Base-by-base conservation (phyloP, 371 early-diverging fungal genomes). In the Globomyces sp. region DNA sequence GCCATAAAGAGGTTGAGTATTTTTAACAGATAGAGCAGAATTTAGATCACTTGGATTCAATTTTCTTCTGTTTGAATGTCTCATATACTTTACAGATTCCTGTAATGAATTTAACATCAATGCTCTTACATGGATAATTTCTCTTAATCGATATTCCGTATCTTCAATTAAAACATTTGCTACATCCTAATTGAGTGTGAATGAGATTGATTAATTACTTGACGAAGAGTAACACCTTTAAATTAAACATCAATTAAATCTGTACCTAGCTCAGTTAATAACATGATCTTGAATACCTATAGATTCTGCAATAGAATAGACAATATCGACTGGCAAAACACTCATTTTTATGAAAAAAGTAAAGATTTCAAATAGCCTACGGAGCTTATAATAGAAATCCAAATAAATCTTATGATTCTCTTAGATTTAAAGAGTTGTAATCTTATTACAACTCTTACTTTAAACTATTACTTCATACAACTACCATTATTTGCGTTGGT, bases 31-130 rank as follows among this genome's bases (percentile, higher is more conserved):
- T 57, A 99, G 83, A 0, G 99, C 99, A 68, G 90, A 81, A 77
- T 98, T 98, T 62, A 99, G 88, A 74, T 99, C 99, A 36, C 93
- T 92, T 0, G 95, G 89, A 0, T 83, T 84, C 39, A 99, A 77
- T 72, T 89, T 90, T 13, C 89, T 85, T 69, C 99, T 86, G 75
- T 93, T 90, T 5, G 94, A 89, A 64, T 97, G 98, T 47, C 92
- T 85, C 99, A 99, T 99, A 74, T 99, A 99, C 80, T 99, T 99
- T 57, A 85, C 80, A 2, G 99, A 94, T 76, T 99, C 99, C 88
- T 94, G 68, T 10, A 24, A 24, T 24, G 24, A 24, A 24, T 24
- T 24, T 24, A 24, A 24, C 13, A 46, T 45, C 41, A 6, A 5
- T 4, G 11, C 47, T 3, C 66, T 60, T 78, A 89, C 92, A 79